Evolutionary conservation across 805 yeast genomes (phyloP), one percentile per base, ranked within the genome.

Genomic region (Kodamaea hsintzibuensis): DNA sequence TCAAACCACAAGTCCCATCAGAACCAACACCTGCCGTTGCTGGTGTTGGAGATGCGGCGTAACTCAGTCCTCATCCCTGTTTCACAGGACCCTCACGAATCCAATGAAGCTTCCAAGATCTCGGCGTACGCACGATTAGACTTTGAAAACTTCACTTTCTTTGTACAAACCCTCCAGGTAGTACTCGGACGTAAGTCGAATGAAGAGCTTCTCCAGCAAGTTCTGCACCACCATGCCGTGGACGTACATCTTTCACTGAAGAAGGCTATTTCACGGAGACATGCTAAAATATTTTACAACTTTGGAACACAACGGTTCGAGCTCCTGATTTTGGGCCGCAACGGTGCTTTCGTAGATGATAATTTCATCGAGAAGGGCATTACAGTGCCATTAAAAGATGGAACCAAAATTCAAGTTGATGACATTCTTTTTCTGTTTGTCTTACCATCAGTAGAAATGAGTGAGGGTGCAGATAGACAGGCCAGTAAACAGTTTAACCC

Each of bases 301-400:
- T 95, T 95, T 71, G 98, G 97, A 2, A 91, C 96, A 2, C 98
- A 93, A 67, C 74, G 96, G 59, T 95, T 95, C 65, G 99, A 95
- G 70, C 74, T 95, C 45, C 86, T 96, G 7, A 91, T 95, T 1
- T 77, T 92, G 61, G 99, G 99, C 16, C 81, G 97, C 61, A 95
- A 95, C 68, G 99, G 99, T 39, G 98, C 98, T 1, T 95, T 95
- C 76, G 96, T 95, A 2, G 95, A 93, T 69, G 97, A 91, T 60
- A 78, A 77, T 37, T 95, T 93, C 68, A 87, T 95, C 6, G 97
- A 91, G 65, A 83, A 88, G 56, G 98, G 97, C 7, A 85, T 89
- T 38, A 95, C 99, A 0, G 91, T 95, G 7, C 97, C 97, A 1
- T 74, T 95, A 47, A 78, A 77, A 18, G 90, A 93, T 70, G 89